Evolutionary conservation across 78 protist species (phyloP).

Genomic region (Guillardia theta): DNA sequence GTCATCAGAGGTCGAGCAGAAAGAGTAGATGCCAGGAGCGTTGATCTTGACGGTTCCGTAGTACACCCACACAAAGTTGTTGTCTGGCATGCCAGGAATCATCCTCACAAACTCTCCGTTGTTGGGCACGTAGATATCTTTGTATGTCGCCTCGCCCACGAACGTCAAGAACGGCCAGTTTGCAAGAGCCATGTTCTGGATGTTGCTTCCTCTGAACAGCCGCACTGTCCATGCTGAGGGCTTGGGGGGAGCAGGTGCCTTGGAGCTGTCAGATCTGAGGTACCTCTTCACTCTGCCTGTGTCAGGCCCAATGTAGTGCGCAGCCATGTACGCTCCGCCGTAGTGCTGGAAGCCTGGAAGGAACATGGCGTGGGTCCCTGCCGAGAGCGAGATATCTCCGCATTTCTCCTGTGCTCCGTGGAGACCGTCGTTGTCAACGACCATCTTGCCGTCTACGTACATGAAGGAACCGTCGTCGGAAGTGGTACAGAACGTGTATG

Average conservation of each 20-base stretch:
- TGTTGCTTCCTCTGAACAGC: too few species aligned
- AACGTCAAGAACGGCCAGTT: neutral
- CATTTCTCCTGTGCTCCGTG: neutral
- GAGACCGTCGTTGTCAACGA: neutral
- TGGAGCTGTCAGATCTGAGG: neutral
- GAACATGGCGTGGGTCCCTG: neutral
- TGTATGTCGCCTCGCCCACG: too few species aligned
- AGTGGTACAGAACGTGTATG: neutral
- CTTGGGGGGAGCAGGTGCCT: neutral
- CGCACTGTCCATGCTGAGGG: neutral
- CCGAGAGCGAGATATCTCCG: neutral
- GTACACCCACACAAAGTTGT: neutral
- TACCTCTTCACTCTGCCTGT: neutral
- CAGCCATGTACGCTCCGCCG: neutral
- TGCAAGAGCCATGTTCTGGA: too few species aligned
- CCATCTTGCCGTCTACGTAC: neutral
- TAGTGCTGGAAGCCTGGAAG: neutral
- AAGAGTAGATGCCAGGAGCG: neutral
- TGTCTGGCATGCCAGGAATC: neutral
- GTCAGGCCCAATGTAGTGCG: neutral
- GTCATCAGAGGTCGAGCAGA: conserved; percentile 3
- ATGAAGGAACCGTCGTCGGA: conserved; percentile 26
- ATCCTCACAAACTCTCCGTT: neutral
- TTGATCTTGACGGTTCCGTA: conserved; percentile 5
- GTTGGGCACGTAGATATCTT: too few species aligned